A percentile compares a stretch with the other conserved stretches of the same genome.
These are phyloP conservation scores for Malbranchea zuffiana DNA, from an alignment of 2,329 filamentous ascomycete species.

Conservation along the genomic window DNA sequence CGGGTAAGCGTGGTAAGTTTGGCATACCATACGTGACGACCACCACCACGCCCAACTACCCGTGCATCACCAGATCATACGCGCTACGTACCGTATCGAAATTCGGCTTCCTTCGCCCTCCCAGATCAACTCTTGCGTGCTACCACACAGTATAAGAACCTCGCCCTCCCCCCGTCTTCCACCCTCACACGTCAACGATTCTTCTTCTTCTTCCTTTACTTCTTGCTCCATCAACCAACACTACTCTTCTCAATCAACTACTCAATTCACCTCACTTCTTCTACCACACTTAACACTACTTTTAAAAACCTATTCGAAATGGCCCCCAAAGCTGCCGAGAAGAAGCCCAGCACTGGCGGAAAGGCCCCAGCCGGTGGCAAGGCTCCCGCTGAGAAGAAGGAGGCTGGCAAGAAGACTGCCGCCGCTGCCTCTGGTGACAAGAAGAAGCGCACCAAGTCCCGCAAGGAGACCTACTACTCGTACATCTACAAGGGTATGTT, in stretches of 20 bases:
- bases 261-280: constrained; percentile 15
- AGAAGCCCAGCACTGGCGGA: constrained; percentile 88
- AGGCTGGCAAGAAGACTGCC: constrained; percentile 96
- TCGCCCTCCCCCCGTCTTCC: constrained; percentile 31
- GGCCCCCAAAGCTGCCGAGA: constrained; percentile 95
- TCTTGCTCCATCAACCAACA: constrained; percentile 22
- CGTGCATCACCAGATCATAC: constrained; percentile 42
- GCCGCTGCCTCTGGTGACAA: constrained; percentile 84
- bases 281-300: constrained; percentile 7
- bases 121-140: constrained; percentile 36
- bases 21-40: constrained; percentile 7
- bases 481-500: constrained; percentile 99
- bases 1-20: constrained; percentile 8
- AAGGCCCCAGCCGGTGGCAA: constrained; percentile 72
- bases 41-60: too few relatives aligned
- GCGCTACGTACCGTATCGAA: constrained; percentile 33
- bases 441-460: constrained; percentile 99
- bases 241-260: constrained; percentile 25
- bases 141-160: constrained; percentile 38
- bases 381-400: constrained; percentile 94
- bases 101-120: constrained; percentile 35
- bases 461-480: constrained; percentile 99
- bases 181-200: constrained; percentile 16
- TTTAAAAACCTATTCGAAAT: constrained; percentile 43
- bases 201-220: constrained; percentile 24